phyloP scores from a whole-genome alignment of 495 filamentous ascomycete species.

The Penicillium pulvis region DNA sequence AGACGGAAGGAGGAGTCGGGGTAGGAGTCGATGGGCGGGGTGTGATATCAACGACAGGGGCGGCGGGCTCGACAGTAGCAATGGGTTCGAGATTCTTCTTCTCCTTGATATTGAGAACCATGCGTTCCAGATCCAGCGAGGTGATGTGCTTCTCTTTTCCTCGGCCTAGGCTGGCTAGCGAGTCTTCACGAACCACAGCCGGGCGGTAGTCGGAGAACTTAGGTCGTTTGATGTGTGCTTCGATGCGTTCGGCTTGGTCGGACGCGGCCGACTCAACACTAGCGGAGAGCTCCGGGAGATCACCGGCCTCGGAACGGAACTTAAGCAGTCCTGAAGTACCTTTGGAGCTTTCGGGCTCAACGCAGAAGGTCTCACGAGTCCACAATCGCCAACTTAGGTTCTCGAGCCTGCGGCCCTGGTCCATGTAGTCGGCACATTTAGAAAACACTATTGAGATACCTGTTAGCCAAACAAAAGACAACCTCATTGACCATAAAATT shows the following conservation, averaged over 20 bases:
- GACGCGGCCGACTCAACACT: conserved; percentile 85
- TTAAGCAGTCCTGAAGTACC: conserved; percentile 46
- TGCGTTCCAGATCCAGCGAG: conserved; percentile 81
- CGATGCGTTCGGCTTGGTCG: conserved; percentile 70
- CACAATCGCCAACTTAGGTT: conserved; percentile 96
- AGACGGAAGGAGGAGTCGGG: conserved; percentile 41
- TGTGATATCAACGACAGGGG: conserved; percentile 56
- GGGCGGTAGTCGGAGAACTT: conserved; percentile 45
- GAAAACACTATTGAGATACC: conserved; percentile 71
- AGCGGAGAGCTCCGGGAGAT: conserved; percentile 84
- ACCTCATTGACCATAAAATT: not conserved
- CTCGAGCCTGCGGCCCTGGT: conserved; percentile 88
- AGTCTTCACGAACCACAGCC: conserved; percentile 52
- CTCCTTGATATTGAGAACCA: conserved; percentile 86
- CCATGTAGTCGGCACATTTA: conserved; percentile 90
- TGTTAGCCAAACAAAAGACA: conserved; percentile 14
- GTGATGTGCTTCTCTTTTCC: conserved; percentile 90
- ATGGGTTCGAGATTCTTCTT: conserved; percentile 67
- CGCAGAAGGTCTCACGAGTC: conserved; percentile 96
- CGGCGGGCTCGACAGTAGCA: conserved; percentile 44
- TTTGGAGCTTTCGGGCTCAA: conserved; percentile 64
- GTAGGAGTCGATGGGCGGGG: conserved; percentile 48
- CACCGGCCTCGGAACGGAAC: conserved; percentile 49
- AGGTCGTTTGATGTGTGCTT: conserved; percentile 60
- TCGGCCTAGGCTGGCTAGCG: conserved; percentile 56